Percentiles rank a stretch among this genome's conserved stretches.
phyloP scores from a whole-genome alignment of 352 stramenopile genomes.

The Globisporangium canariense region DNA sequence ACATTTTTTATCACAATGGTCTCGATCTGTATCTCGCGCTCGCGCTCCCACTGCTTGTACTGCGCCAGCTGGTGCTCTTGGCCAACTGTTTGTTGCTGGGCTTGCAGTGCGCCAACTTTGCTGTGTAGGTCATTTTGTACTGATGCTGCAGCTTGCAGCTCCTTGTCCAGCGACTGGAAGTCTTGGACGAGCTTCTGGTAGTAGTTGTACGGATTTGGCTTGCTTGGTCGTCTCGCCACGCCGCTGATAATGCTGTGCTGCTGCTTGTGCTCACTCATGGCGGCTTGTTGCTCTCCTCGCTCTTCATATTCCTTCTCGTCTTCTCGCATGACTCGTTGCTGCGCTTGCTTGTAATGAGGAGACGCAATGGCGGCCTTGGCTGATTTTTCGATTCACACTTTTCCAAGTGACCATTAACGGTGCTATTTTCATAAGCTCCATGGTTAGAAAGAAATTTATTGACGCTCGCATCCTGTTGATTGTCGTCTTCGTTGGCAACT shows the following conservation, averaged over 20 bases:
- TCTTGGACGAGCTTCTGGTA: slow-evolving; percentile 56
- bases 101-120: slow-evolving; percentile 16
- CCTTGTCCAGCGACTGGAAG: slow-evolving; percentile 39
- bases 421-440: slow-evolving; percentile 2
- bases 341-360: neutral
- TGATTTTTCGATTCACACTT: neutral
- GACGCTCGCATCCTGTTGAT: neutral
- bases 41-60: slow-evolving; percentile 31
- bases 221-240: slow-evolving; percentile 1
- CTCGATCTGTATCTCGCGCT: slow-evolving; percentile 37
- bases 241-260: neutral
- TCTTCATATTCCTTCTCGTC: neutral
- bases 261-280: neutral
- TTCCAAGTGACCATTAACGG: neutral
- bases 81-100: slow-evolving; percentile 11
- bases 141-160: slow-evolving; percentile 22
- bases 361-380: neutral
- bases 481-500: neutral
- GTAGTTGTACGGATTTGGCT: slow-evolving; percentile 40
- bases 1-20: slow-evolving; percentile 26
- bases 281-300: neutral
- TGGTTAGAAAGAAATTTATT: neutral
- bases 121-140: slow-evolving; percentile 8
- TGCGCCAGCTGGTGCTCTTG: slow-evolving; percentile 10
- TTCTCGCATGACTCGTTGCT: slow-evolving; percentile 3